These are phyloP conservation scores for Salix viminalis DNA, from an alignment of 345 rosid genomes.

Conservation along the genomic window DNA sequence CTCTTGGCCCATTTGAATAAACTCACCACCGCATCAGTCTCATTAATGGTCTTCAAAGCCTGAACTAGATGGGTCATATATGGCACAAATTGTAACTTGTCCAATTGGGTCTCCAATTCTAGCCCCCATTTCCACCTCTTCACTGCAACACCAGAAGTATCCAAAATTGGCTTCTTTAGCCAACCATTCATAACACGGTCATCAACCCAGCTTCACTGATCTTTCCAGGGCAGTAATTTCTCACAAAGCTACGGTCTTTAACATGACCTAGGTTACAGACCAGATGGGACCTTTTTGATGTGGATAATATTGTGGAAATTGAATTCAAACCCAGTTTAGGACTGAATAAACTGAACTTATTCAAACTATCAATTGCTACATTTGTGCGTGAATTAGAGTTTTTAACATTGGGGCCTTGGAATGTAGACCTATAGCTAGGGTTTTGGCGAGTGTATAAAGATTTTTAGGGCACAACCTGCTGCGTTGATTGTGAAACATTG, in stretches of 20 bases:
- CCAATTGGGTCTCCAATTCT: constrained; percentile 78
- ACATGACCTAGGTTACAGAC: neutral
- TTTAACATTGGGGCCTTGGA: constrained; percentile 11
- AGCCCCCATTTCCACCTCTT: constrained; percentile 99
- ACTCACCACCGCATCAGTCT: constrained; percentile 61
- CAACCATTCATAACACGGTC: constrained; percentile 44
- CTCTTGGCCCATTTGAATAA: constrained; percentile 87
- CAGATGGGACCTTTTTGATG: constrained; percentile 18
- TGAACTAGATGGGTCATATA: constrained; percentile 71
- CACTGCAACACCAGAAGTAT: constrained; percentile 73
- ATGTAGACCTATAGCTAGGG: constrained; percentile 23
- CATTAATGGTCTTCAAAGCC: constrained; percentile 64
- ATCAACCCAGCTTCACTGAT: constrained; percentile 39
- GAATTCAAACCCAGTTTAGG: constrained; percentile 21
- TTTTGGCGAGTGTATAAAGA: constrained; percentile 30
- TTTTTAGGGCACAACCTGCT: constrained; percentile 29
- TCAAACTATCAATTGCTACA: constrained; percentile 8
- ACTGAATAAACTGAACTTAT: constrained; percentile 13
- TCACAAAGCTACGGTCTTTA: constrained; percentile 11
- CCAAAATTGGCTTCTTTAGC: constrained; percentile 23
- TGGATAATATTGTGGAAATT: constrained; percentile 11
- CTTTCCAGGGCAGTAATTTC: constrained; percentile 51
- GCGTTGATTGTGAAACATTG: constrained; percentile 15
- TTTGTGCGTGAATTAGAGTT: constrained; percentile 19
- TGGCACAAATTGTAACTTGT: constrained; percentile 79